Base-by-base conservation (phyloP, 2,329 filamentous ascomycete genomes). In the Neonectria punicea region DNA sequence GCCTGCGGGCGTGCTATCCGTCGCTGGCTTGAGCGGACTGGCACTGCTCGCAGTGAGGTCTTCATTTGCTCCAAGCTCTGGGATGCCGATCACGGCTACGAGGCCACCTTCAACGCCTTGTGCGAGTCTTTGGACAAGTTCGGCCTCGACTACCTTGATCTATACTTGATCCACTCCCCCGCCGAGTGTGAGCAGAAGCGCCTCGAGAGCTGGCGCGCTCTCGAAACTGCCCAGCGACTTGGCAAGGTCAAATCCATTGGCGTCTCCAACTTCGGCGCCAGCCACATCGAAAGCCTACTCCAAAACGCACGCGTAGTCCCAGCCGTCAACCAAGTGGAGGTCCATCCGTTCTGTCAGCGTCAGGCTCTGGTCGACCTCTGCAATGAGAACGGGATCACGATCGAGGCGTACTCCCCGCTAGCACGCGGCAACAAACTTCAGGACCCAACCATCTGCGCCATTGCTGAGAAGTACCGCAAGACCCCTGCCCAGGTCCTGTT, bases 301-400 rank as follows among this genome's bases (percentile, higher is more conserved):
- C 72, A 84, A 70, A 86, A 88, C 7, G 87, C 88, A 46, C 84
- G 82, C 58, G 79, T 92, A 58, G 75, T 83, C 0, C 92, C 92
- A 0, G 89, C 87, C 5, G 86, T 91, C 68, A 94, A 95, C 82
- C 92, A 95, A 83, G 90, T 94, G 73, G 92, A 94, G 81, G 89
- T 88, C 69, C 91, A 95, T 79, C 92, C 92, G 1, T 92, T 93
- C 78, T 83, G 91, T 65, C 89, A 90, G 77, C 90, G 90, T 74
- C 82, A 83, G 36, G 81, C 83, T 51, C 80, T 92, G 7, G 70
- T 91, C 30, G 79, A 83, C 28, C 90, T 86, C 77, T 86, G 85
- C 77, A 81, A 83, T 67, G 78, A 84, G 72, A 79, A 89, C 72
- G 78, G 80, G 63, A 91, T 92, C 70, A 84, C 85, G 9, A 79